Evolutionary conservation across 139 green algal species (phyloP), one percentile per base, ranked within the genome.

Genomic region (Zygnema circumcarinatum): DNA sequence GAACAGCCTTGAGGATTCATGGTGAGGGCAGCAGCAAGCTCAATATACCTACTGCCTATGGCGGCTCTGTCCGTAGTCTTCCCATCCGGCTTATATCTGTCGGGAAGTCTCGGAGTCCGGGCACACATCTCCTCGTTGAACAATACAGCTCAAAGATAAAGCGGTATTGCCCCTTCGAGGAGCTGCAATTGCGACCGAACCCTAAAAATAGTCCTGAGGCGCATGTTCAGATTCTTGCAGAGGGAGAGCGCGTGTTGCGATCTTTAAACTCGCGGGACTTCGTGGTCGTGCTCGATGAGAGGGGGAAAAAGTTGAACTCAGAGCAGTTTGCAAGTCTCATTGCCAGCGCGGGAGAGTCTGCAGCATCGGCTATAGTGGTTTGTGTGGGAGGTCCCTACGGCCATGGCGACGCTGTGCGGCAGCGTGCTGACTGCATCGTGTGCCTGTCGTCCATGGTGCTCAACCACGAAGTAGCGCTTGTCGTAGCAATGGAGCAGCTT

Each of bases 401-500:
- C 0, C 94, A 97, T 76, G 84, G 90, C 40, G 41, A 81, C 2
- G 79, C 74, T 2, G 93, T 97, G 29, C 54, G 87, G 1, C 76
- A 76, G 36, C 84, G 93, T 1, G 92, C 92, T 22, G 79, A 96
- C 72, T 79, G 90, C 47, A 90, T 32, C 0, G 84, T 96, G 0
- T 76, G 90, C 22, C 89, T 96, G 0, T 95, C 91, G 11, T 83
- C 81, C 2, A 91, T 95, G 89, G 96, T 98, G 39, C 85, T 98
- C 0, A 98, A 98, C 78, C 95, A 98, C 80, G 90, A 96, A 92
- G 92, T 98, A n/a, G 95, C 95, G 0, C 90, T 93, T 1, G 68
- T 98, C 1, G 92, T 98, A 35, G 87, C 97, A 2, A 16, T 96
- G 39, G 96, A 98, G 92, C 95, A 98, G 90, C 81, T 98, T 20